Percentiles rank a stretch among this genome's conserved stretches.
These are phyloP conservation scores for Xylaria sp. DNA, from an alignment of 2,329 filamentous ascomycete species.

Conservation along the genomic window DNA sequence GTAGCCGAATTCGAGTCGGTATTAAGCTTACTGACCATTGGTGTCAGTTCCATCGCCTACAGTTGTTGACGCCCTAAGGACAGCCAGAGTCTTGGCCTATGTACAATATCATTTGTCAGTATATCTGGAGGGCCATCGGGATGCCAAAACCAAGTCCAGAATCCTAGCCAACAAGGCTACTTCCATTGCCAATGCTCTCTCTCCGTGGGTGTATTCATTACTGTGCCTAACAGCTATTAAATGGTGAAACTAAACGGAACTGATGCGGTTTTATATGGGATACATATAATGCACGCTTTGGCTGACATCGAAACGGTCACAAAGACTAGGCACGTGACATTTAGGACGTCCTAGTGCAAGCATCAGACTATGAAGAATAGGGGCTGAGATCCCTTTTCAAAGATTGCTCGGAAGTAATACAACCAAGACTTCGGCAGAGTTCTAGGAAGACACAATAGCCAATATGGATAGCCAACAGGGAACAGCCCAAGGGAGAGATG, in stretches of 20 bases:
- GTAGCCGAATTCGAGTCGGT: neutral
- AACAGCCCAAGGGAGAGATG: neutral
- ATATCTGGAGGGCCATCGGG: neutral
- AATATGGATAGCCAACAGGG: neutral
- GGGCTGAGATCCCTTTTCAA: neutral
- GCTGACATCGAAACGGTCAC: neutral
- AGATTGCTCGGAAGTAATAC: neutral
- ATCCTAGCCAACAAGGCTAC: neutral
- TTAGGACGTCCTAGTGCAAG: neutral
- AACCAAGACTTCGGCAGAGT: neutral
- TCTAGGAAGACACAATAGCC: neutral
- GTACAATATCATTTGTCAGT: neutral
- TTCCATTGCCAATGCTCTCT: neutral
- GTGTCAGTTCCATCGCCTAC: no score
- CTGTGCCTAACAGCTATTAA: neutral
- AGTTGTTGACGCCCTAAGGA: neutral
- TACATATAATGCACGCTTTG: neutral
- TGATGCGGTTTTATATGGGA: neutral
- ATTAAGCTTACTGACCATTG: neutral
- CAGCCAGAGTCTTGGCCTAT: neutral
- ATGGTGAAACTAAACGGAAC: neutral
- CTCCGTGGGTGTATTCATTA: neutral
- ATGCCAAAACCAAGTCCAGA: neutral
- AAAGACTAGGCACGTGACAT: slow-evolving; percentile 7
- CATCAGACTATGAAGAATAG: neutral